Base-by-base conservation (phyloP, 2,329 filamentous ascomycete genomes). In the Xylaria multiplex region DNA sequence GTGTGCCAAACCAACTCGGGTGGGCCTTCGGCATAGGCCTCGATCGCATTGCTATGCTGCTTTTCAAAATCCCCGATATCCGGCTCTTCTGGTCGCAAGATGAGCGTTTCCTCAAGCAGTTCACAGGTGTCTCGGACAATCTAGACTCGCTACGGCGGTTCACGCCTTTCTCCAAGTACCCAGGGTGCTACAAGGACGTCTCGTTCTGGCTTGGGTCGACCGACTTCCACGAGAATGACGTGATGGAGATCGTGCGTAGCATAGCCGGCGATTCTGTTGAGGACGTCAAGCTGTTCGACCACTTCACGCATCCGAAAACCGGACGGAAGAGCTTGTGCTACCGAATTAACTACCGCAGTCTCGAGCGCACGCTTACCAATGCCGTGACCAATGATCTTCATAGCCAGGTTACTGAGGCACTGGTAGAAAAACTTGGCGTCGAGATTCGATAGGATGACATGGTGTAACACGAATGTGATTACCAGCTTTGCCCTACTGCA, bases 21-120 rank as follows among this genome's bases (percentile, higher is more conserved):
- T 99, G 96, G 96, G 96, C 96, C 0, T 99, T 98, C 79, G 96
- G 96, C 42, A 84, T 98, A 19, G 96, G 96, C 2, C 86, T 99
- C 32, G 96, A 99, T 79, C 89, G 96, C 67, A 95, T 99, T 69
- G 95, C 96, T 67, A 99, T 99, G 96, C 87, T 99, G 42, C 87
- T 99, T 27, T 99, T 97, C 83, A 91, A 92, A 65, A 97, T 99
- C 65, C 93, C 94, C 0, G 96, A 99, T 76, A 99, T 99, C 72
- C 90, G 96, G 13, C 88, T 98, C 4, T 98, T 99, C 82, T 99
- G 96, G 96, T 96, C 92, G 37, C 83, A 84, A 61, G 96, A 99
- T 77, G 76, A 85, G 73, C 88, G 96, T 8, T 99, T 99, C 80
- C 81, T 97, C n/a, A 83, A 82, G 11, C 96, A 99, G 79, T 99